phyloP scores from a whole-genome alignment of 2,329 filamentous ascomycete species.

The Aspergillus proliferans region DNA sequence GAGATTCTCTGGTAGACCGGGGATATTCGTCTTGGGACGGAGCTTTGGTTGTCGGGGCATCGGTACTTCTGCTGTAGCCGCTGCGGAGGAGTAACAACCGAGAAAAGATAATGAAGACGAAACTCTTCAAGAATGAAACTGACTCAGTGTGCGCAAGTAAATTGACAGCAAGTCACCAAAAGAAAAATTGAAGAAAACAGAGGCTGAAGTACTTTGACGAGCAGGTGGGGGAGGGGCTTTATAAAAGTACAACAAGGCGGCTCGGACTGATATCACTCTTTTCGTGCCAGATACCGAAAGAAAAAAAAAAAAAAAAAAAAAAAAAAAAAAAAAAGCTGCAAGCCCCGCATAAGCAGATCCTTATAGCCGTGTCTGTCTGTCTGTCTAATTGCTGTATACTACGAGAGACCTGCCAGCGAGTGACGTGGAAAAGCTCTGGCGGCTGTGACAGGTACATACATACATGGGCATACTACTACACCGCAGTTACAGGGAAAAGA shows the following conservation, averaged over 20 bases:
- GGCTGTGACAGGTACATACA: conserved; percentile 21
- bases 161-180: conserved; percentile 4
- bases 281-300: neutral
- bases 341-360: conserved; percentile 19
- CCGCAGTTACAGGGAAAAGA: conserved; percentile 1
- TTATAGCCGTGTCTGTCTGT: no score
- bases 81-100: neutral
- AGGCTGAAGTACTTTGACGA: conserved; percentile 7
- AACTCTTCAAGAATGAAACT: neutral
- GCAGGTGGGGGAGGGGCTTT: conserved; percentile 8
- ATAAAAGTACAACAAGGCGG: conserved; percentile 10
- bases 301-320: no score
- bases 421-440: conserved; percentile 28
- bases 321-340: conserved; percentile 9
- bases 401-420: conserved; percentile 4
- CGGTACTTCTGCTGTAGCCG: neutral
- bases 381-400: no score
- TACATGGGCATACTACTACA: no score
- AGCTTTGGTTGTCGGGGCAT: conserved; percentile 41
- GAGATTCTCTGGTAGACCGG: conserved; percentile 29
- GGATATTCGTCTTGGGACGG: conserved; percentile 32
- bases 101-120: neutral
- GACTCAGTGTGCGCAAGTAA: neutral
- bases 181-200: conserved; percentile 11
- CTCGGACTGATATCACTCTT: conserved; percentile 22